These are phyloP conservation scores for Rhizomucor pusillus DNA, from an alignment of 371 early-diverging fungal genomes.

Conservation along the genomic window DNA sequence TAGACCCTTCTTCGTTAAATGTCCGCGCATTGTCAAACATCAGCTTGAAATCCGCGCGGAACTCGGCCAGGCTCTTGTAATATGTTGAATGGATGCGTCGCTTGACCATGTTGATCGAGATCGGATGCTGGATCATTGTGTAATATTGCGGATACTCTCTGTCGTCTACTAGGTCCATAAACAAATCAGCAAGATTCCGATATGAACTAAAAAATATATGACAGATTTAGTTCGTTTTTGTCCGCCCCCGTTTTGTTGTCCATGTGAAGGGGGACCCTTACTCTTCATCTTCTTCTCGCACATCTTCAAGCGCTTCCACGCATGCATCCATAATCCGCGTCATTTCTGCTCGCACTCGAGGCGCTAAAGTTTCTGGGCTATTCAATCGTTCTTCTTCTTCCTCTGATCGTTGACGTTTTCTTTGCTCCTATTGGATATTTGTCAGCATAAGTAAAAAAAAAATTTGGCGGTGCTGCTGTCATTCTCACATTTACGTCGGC, in stretches of 20 bases:
- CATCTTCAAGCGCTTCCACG: slow-evolving; percentile 54
- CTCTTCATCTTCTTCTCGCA: slow-evolving; percentile 48
- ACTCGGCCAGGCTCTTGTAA: slow-evolving; percentile 43
- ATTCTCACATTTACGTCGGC: slow-evolving; percentile 7
- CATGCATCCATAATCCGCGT: slow-evolving; percentile 48
- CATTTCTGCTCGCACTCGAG: slow-evolving; percentile 44
- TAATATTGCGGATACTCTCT: slow-evolving; percentile 81
- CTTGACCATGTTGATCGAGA: slow-evolving; percentile 65
- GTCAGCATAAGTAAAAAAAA: background rate
- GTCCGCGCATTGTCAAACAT: slow-evolving; percentile 83
- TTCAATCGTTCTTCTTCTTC: slow-evolving; percentile 20
- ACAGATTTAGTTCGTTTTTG: too few relatives aligned
- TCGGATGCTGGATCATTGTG: slow-evolving; percentile 72
- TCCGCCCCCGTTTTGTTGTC: background rate
- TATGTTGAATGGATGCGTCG: slow-evolving; percentile 42
- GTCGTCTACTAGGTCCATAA: slow-evolving; percentile 66
- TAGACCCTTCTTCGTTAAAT: slow-evolving; percentile 77
- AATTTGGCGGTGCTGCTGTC: background rate
- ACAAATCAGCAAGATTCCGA: slow-evolving; percentile 58
- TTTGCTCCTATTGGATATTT: slow-evolving; percentile 4
- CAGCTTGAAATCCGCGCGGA: slow-evolving; percentile 51
- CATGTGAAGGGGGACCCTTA: background rate
- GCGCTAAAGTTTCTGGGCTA: slow-evolving; percentile 11
- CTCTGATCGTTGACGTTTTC: slow-evolving; percentile 13
- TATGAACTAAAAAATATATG: slow-evolving; percentile 12